A percentile compares a stretch with the other conserved stretches of the same genome.
phyloP scores from a whole-genome alignment of 129 eudicot species.

The sunflower (Helianthus annuus) region HanXRQr2.0-SUNRISE NC_035441.2:45500899-45501398 shows the following conservation, averaged over 20 bases:
- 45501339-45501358: conserved; percentile 91
- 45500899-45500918: too few species aligned
- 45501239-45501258: conserved; percentile 26
- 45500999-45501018: too few species aligned
- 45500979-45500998: background rate
- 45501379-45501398: conserved; percentile 25
- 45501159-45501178: conserved; percentile 69
- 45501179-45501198: conserved; percentile 58
- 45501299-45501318: conserved; percentile 49
- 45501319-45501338: conserved; percentile 76
- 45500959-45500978: conserved; percentile 15
- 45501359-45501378: conserved; percentile 77
- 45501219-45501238: conserved; percentile 2
- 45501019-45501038: conserved; percentile 43
- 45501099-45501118: conserved; percentile 45
- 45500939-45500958: conserved; percentile 5
- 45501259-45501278: conserved; percentile 24
- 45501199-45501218: conserved; percentile 55
- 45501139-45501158: conserved; percentile 77
- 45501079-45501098: conserved; percentile 48
- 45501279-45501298: background rate
- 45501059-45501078: conserved; percentile 58
- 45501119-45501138: conserved; percentile 49
- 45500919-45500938: conserved; percentile 1
- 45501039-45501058: conserved; percentile 67